Percentiles rank a stretch among this genome's conserved stretches.
These are phyloP conservation scores for Moesziomyces sp. DNA, from an alignment of 1,284 basidiomycete species.

Conservation along the genomic window DNA sequence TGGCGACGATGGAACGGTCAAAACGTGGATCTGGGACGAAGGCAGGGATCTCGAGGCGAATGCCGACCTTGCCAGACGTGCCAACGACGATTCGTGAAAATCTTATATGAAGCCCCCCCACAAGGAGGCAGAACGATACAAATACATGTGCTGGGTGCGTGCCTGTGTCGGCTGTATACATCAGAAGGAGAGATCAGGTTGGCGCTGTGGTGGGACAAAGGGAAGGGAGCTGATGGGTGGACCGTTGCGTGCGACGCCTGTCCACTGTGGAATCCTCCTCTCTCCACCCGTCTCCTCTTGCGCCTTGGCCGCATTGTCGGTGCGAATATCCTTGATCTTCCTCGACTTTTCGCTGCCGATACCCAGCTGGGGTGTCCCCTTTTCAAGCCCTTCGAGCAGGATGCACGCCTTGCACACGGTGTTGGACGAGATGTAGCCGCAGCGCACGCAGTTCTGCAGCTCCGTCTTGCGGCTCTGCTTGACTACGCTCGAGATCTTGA, in stretches of 20 bases:
- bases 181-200: conserved; percentile 31
- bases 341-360: conserved; percentile 58
- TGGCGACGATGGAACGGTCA: conserved; percentile 70
- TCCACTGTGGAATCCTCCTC: conserved; percentile 56
- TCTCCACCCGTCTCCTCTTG: conserved; percentile 8
- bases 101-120: neutral
- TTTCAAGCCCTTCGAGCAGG: conserved; percentile 64
- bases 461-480: conserved; percentile 55
- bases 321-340: conserved; percentile 41
- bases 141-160: conserved; percentile 15
- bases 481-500: conserved; percentile 48
- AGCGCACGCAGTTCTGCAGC: conserved; percentile 61
- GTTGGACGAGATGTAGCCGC: conserved; percentile 66
- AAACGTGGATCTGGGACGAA: conserved; percentile 68
- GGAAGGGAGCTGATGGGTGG: conserved; percentile 31
- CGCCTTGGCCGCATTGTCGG: conserved; percentile 15
- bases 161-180: neutral
- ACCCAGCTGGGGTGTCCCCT: conserved; percentile 61
- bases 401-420: conserved; percentile 67
- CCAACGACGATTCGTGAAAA: conserved; percentile 13
- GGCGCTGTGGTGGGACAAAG: conserved; percentile 22
- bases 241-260: conserved; percentile 38
- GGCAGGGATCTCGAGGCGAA: conserved; percentile 37
- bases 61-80: conserved; percentile 25
- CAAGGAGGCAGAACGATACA: conserved; percentile 6